These are phyloP conservation scores for Huntiella savannae DNA, from an alignment of 2,329 filamentous ascomycete species.

Conservation along the genomic window DNA sequence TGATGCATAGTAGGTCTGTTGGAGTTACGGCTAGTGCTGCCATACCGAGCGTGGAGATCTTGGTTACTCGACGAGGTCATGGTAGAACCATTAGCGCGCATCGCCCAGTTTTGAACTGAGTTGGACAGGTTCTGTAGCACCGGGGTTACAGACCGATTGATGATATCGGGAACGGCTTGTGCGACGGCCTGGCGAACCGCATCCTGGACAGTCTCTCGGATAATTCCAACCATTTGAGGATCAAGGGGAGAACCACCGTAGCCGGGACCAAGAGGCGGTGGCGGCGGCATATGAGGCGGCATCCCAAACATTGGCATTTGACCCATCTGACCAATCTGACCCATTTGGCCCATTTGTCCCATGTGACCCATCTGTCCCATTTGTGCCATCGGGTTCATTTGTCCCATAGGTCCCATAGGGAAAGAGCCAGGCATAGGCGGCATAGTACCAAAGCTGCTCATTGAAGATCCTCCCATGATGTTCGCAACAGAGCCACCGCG, in stretches of 20 bases:
- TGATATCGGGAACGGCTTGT: not conserved
- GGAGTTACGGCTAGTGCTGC: too few relatives aligned
- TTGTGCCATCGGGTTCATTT: not conserved
- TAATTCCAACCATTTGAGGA: not conserved
- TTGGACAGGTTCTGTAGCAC: not conserved
- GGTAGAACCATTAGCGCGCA: too few relatives aligned
- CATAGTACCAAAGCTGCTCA: too few relatives aligned
- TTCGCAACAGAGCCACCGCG: too few relatives aligned
- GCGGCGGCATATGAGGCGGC: not conserved
- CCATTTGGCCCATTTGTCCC: not conserved
- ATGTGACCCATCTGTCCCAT: not conserved
- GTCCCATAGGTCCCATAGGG: too few relatives aligned
- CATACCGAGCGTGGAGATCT: too few relatives aligned
- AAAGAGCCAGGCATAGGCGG: too few relatives aligned
- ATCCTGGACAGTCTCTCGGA: not conserved
- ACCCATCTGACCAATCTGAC: not conserved
- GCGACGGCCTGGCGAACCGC: not conserved
- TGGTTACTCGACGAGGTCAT: too few relatives aligned
- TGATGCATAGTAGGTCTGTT: too few relatives aligned
- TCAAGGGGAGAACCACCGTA: not conserved
- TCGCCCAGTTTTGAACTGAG: too few relatives aligned
- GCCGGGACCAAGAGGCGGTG: not conserved
- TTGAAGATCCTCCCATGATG: too few relatives aligned
- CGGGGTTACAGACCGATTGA: conserved; percentile 5
- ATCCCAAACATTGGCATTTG: not conserved